Base-by-base conservation (phyloP, 2,329 filamentous ascomycete genomes). In the Cladophialophora bantiana region DNA sequence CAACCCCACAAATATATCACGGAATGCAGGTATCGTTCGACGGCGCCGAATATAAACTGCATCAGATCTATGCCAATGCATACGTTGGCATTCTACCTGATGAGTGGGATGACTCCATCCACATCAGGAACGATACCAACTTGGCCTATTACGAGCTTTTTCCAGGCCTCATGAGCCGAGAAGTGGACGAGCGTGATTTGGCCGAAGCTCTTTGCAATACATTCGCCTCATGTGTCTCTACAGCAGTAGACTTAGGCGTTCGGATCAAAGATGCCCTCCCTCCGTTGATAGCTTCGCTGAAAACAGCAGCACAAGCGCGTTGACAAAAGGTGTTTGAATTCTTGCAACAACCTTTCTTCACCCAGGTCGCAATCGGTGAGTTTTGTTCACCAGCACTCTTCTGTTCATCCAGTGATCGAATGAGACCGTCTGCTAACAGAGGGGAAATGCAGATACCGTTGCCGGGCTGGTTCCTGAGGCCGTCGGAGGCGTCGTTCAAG, bases 401-500 rank as follows among this genome's bases (percentile, higher is more conserved):
- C 18, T 7, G 18, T 26, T 31, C 26, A 26, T 15, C 13, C 18
- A 31, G 15, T 15, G 26, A 26, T 13, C 36, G 4, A 10, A 38
- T 10, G 36, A 38, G 36, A 9, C 36, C 9, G 2, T 9, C 5
- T 7, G 3, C 31, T 55, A 6, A 31, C 20, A 53, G 18, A 13
- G 7, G 18, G 12, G 10, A 56, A 36, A 36, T 18, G n/a, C 26
- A 56, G 53, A 56, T 32, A 56, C 53, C 9, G 53, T 36, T 6
- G 53, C 26, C n/a, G 53, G 53, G 10, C n/a, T 56, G n/a, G 10
- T 36, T 36, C 53, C 34, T 5, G 53, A 2, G 15, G 53, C 32
- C 34, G n/a, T 56, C n/a, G 53, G 53, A 56, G 53, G 53, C 1
- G 53, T 56, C 7, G 32, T 56, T 56, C 53, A 36, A 56, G 53